phyloP scores from a whole-genome alignment of 352 stramenopile species.

The Phytophthora crassamura region DNA sequence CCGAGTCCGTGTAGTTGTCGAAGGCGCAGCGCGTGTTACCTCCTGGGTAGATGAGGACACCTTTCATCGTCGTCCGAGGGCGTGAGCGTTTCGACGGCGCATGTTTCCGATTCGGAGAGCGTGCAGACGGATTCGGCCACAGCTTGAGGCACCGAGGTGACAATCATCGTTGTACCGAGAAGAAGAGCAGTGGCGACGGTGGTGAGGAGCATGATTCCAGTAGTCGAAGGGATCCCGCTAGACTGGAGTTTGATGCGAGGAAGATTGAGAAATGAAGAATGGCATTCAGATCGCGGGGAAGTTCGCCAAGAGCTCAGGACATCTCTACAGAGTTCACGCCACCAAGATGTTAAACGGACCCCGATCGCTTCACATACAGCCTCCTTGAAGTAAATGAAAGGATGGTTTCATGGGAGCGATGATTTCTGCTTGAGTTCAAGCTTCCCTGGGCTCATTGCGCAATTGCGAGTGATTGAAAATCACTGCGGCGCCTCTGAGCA shows the following conservation, averaged over 20 bases:
- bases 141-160: constrained; percentile 8
- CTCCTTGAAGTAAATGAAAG: constrained; percentile 23
- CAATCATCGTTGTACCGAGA: no score
- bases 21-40: constrained; percentile 60
- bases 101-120: constrained; percentile 37
- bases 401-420: constrained; percentile 2
- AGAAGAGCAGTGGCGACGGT: no score
- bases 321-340: background rate
- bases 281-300: background rate
- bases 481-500: constrained; percentile 1
- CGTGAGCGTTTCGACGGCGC: constrained; percentile 36
- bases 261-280: constrained; percentile 23
- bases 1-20: constrained; percentile 43
- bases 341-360: constrained; percentile 16
- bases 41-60: constrained; percentile 54
- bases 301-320: constrained; percentile 12
- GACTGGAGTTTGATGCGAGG: no score
- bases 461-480: constrained; percentile 22
- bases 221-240: background rate
- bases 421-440: constrained; percentile 4
- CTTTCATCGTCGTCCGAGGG: constrained; percentile 38
- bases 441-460: constrained; percentile 11
- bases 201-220: background rate
- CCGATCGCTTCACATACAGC: background rate
- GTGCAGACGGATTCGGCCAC: constrained; percentile 38